Base-by-base conservation (phyloP, 2,329 filamentous ascomycete genomes). In the Penicillium verrucosum region DNA sequence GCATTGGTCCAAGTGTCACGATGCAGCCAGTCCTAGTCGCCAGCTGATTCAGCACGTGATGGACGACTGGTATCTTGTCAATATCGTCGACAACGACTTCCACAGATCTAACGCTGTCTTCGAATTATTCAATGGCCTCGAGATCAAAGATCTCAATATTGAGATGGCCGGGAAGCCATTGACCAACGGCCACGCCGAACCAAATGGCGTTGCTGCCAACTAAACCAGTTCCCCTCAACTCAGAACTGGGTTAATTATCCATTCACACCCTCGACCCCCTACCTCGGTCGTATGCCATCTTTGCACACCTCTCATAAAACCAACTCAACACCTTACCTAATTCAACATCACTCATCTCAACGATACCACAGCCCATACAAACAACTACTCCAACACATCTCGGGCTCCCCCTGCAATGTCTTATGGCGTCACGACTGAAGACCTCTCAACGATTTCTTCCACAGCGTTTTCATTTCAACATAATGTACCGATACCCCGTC, bases 11-110 rank as follows among this genome's bases (percentile, higher is more conserved):
- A 90, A 90, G 68, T 99, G 94, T 73, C 91, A 96, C 70, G 85
- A 92, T 37, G 81, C 87, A 59, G 80, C 81, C 57, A 92, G 86
- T 61, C 86, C 89, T 32, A 95, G 90, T 70, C 85, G 93, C 52
- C 82, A 86, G 60, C 77, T 97, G 59, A 89, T 99, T 62, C 85
- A 92, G 65, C 81, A 84, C 52, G 81, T 97, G 59, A 94, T 97
- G 85, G 87, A 93, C 59, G 86, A 86, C 51, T 99, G 93, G 92
- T 93, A 92, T 71, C 80, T 99, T 57, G 84, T 99, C 65, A 99
- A 99, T 71, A 96, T 99, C 67, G 94, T 99, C 29, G 92, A 99
- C 80, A 99, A 99, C 70, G 92, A 99, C 73, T 99, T 99, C 86
- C 91, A 96, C 73, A 82, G 91, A 66, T 85, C 85, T 54, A 82